phyloP scores from a whole-genome alignment of 1,139 yeast genomes.

The Barnettozyma hawaiiensis region DNA sequence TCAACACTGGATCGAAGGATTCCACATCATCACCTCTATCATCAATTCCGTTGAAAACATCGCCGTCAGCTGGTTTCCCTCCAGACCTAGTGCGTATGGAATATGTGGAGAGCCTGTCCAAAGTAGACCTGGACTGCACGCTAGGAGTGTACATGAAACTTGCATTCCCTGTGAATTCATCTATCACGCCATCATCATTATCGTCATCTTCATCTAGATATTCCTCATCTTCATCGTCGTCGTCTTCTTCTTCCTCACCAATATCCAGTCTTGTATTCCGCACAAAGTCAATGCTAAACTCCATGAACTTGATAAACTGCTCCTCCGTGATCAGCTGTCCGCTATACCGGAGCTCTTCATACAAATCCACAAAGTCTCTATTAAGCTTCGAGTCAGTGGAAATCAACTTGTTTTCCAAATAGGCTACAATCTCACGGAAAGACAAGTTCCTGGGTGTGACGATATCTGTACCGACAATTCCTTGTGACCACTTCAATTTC shows the following conservation, averaged over 20 bases:
- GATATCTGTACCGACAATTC: constrained; percentile 33
- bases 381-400: constrained; percentile 24
- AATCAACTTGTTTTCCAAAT: constrained; percentile 22
- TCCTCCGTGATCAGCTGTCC: constrained; percentile 53
- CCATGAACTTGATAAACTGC: constrained; percentile 60
- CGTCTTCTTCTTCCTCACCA: not conserved
- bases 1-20: constrained; percentile 2
- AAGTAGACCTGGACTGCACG: constrained; percentile 9
- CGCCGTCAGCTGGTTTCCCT: not conserved
- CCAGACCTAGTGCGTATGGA: constrained; percentile 8
- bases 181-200: not conserved
- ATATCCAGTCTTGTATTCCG: constrained; percentile 12
- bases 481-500: constrained; percentile 41
- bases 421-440: constrained; percentile 40
- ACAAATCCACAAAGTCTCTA: constrained; percentile 44
- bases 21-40: not conserved
- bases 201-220: not conserved
- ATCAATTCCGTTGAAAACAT: not conserved
- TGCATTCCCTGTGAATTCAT: not conserved
- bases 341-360: constrained; percentile 68
- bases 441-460: constrained; percentile 41
- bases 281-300: constrained; percentile 31
- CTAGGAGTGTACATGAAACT: constrained; percentile 10
- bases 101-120: constrained; percentile 12
- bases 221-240: too few species aligned